phyloP scores from a whole-genome alignment of 306 rosid species.

The Medicago lupulina region DNA sequence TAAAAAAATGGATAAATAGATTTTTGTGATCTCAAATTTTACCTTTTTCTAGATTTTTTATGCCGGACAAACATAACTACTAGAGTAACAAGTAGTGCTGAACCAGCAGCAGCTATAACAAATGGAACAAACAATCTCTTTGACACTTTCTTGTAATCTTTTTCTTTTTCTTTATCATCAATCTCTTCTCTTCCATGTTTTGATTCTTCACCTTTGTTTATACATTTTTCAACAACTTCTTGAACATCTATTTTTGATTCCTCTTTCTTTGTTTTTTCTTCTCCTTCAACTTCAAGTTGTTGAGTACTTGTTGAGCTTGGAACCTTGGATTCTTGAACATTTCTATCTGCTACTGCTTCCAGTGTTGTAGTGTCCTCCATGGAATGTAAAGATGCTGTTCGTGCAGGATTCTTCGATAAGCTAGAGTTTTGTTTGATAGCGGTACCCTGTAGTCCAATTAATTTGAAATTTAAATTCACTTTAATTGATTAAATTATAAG shows the following conservation, averaged over 20 bases:
- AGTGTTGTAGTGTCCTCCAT: conserved; percentile 22
- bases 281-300: conserved; percentile 25
- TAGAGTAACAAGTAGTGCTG: no score
- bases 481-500: no score
- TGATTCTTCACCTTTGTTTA: conserved; percentile 30
- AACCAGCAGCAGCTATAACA: no score
- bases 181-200: conserved; percentile 4
- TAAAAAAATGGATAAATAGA: no score
- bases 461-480: background rate
- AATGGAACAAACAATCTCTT: no score
- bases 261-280: background rate
- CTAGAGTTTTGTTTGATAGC: no score
- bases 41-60: no score
- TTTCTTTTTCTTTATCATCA: conserved; percentile 32
- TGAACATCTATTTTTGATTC: conserved; percentile 26
- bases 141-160: background rate
- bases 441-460: background rate
- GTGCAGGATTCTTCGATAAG: background rate
- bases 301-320: conserved; percentile 15
- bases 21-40: no score
- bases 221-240: conserved; percentile 23
- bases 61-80: no score
- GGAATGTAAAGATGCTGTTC: background rate
- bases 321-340: conserved; percentile 2
- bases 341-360: background rate